Evolutionary conservation across 176 grass and related monocot genomes (phyloP).

Genomic region (Pontederia paniculata): DNA sequence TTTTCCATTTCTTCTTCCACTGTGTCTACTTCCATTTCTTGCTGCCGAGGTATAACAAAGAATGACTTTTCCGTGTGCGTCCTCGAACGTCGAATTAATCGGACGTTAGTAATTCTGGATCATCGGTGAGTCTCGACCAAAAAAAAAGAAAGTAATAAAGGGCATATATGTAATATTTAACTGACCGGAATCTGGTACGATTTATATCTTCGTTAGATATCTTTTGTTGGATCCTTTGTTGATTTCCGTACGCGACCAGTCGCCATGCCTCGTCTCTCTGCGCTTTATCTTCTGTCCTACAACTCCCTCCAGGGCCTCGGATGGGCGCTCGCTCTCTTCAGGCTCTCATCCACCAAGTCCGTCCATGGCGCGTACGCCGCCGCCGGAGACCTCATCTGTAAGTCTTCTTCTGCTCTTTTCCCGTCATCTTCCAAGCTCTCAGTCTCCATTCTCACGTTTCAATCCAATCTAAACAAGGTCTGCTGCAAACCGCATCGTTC

Average conservation of each 20-base stretch:
- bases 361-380: slow-evolving; percentile 36
- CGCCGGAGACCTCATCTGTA: slow-evolving; percentile 74
- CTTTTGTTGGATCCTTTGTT: too few species aligned
- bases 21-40: too few species aligned
- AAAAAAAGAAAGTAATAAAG: too few species aligned
- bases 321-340: slow-evolving; percentile 59
- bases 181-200: too few species aligned
- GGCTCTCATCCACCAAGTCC: slow-evolving; percentile 26
- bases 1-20: too few species aligned
- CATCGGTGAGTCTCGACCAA: too few species aligned
- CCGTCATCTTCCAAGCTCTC: not conserved
- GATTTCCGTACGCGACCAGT: not conserved
- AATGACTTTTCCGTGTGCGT: too few species aligned
- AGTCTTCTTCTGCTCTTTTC: not conserved
- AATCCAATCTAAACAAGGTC: slow-evolving; percentile 19
- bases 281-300: slow-evolving; percentile 78
- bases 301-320: slow-evolving; percentile 62
- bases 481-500: slow-evolving; percentile 54
- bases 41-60: too few species aligned
- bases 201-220: too few species aligned
- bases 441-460: not conserved
- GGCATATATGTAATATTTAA: too few species aligned
- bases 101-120: too few species aligned
- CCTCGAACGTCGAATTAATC: too few species aligned
- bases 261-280: slow-evolving; percentile 31